phyloP scores from a whole-genome alignment of 371 early-diverging fungal genomes.

The Saksenaea vasiformis region DNA sequence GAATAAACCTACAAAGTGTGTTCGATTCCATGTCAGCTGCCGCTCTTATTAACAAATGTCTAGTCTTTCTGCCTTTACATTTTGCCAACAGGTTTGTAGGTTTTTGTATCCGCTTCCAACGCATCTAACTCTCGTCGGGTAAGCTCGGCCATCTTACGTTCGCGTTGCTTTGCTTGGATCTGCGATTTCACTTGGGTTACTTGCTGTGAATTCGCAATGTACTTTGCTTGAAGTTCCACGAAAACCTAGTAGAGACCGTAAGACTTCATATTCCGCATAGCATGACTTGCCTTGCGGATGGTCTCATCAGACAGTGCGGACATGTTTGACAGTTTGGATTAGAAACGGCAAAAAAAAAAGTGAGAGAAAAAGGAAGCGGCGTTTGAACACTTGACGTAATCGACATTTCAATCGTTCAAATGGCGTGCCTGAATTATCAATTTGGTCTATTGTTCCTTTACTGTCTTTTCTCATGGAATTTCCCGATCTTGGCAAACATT shows the following conservation, averaged over 20 bases:
- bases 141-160: constrained; percentile 70
- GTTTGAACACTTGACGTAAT: too few species aligned
- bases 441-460: not conserved
- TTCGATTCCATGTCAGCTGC: not conserved
- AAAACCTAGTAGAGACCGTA: constrained; percentile 46
- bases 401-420: too few species aligned
- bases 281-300: constrained; percentile 37
- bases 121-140: constrained; percentile 72
- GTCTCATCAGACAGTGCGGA: constrained; percentile 48
- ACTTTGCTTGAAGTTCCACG: constrained; percentile 64
- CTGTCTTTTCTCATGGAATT: constrained; percentile 48
- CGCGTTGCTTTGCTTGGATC: constrained; percentile 68
- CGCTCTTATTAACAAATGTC: not conserved
- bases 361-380: not conserved
- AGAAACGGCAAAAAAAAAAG: not conserved
- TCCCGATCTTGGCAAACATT: constrained; percentile 57
- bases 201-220: constrained; percentile 67
- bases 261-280: not conserved
- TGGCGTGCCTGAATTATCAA: not conserved
- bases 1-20: constrained; percentile 56
- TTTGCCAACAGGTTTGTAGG: constrained; percentile 79
- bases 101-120: constrained; percentile 56
- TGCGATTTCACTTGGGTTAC: constrained; percentile 68
- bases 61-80: constrained; percentile 49
- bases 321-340: constrained; percentile 26